Base-by-base conservation (phyloP, 352 stramenopile genomes). In the Elongisporangium anandrum region DNA sequence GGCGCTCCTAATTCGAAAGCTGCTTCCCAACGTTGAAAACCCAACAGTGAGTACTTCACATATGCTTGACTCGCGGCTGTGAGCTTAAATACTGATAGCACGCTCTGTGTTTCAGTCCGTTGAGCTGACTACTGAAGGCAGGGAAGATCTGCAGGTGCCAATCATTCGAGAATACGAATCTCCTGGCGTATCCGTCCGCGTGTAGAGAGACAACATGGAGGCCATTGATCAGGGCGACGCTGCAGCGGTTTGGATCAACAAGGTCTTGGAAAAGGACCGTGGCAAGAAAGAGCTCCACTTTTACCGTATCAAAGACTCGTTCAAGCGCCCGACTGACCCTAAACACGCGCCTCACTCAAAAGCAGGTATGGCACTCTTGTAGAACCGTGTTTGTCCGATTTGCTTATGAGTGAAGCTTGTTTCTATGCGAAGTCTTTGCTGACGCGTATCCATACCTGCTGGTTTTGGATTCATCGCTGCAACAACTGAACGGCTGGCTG, bases 371-470 rank as follows among this genome's bases (percentile, higher is more conserved):
- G n/a, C n/a, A n/a, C n/a, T n/a, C n/a, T n/a, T n/a, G n/a, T n/a
- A n/a, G n/a, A n/a, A n/a, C n/a, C n/a, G n/a, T n/a, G n/a, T n/a
- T n/a, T n/a, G n/a, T n/a, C n/a, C 12, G 15, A 12, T 23, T 26
- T 41, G 3, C 21, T 17, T 23, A 29, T 26, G 20, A 2, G n/a
- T 48, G 17, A 2, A 22, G 16, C 17, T 54, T 4, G 1, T 23
- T 23, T 5, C 34, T 50, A 20, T 50, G 1, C 6, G 53, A 57
- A 81, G 75, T 71, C 20, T 96, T 96, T 64, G 74, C 85, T 3
- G 87, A 96, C 49, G 82, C 66, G 0, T 96, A 85, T 53, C 85
- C 87, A 3, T 89, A 92, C 59, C 65, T 96, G 34, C 41, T 96
- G 20, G 63, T 77, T 2, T 54, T 80, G 12, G 64, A 88, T 16